Percentiles rank a stretch among this genome's conserved stretches.
phyloP scores from a whole-genome alignment of 768 basidiomycete species.

The Mrakia frigida region DNA sequence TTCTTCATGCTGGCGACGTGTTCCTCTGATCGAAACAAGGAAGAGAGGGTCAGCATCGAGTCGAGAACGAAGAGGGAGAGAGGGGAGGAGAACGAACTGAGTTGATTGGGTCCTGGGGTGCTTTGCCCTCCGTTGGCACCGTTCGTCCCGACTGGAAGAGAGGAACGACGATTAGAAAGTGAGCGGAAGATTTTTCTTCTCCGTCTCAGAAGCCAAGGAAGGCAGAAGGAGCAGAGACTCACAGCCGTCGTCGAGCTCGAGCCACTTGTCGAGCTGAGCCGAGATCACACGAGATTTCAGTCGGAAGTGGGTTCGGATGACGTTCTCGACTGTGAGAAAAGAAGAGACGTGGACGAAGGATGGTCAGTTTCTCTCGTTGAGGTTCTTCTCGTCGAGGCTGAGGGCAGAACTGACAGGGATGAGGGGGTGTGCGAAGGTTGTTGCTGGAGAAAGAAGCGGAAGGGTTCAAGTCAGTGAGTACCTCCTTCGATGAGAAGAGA shows the following conservation, averaged over 20 bases:
- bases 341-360: background rate
- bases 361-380: background rate
- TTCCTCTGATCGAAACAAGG: background rate
- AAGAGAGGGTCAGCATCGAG: background rate
- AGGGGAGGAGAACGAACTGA: background rate
- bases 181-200: background rate
- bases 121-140: background rate
- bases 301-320: conserved; percentile 85
- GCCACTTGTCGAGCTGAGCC: conserved; percentile 74
- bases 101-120: background rate
- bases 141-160: background rate
- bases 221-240: background rate
- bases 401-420: conserved; percentile 40
- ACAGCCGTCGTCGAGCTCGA: conserved; percentile 40
- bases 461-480: too few relatives aligned
- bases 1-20: conserved; percentile 26
- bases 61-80: background rate
- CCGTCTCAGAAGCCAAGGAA: too few relatives aligned
- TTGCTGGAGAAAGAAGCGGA: conserved; percentile 58
- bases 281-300: conserved; percentile 68
- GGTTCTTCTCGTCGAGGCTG: background rate
- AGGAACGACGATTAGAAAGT: background rate
- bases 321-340: conserved; percentile 56
- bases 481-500: background rate
- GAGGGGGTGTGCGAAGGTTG: conserved; percentile 72